Percentiles rank a stretch among this genome's conserved stretches.
Evolutionary conservation across 345 rosid genomes (phyloP).

Genomic region (Alliaria petiolata): DNA sequence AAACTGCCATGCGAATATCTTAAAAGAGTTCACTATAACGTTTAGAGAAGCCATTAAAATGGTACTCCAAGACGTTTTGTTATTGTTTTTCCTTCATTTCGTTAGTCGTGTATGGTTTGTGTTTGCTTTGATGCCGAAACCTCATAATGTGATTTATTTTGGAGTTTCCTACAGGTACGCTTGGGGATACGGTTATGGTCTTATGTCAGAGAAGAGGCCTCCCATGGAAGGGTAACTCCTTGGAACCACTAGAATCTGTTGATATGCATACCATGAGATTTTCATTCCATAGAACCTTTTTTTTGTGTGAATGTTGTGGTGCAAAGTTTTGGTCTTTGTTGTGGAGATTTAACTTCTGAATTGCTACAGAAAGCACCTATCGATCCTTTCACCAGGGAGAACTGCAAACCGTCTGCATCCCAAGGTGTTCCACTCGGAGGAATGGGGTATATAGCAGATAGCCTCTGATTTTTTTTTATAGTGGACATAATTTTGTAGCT

Average conservation of each 20-base stretch:
- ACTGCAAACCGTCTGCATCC: slow-evolving; percentile 94
- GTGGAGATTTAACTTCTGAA: slow-evolving; percentile 19
- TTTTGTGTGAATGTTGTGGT: too few species aligned
- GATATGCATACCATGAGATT: too few species aligned
- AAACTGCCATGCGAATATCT: slow-evolving; percentile 87
- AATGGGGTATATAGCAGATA: slow-evolving; percentile 68
- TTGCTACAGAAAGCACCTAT: slow-evolving; percentile 91
- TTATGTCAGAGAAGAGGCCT: slow-evolving; percentile 93
- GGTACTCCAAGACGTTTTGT: slow-evolving; percentile 39
- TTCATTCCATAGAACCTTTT: too few species aligned
- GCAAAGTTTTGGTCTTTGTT: background rate
- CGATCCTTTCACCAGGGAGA: slow-evolving; percentile 88
- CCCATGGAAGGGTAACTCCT: slow-evolving; percentile 86
- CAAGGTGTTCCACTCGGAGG: slow-evolving; percentile 98
- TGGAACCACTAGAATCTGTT: background rate
- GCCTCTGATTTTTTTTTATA: slow-evolving; percentile 13
- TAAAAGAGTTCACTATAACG: slow-evolving; percentile 88
- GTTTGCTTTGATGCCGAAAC: background rate
- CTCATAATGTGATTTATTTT: background rate
- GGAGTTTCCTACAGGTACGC: slow-evolving; percentile 58
- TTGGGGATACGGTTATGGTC: slow-evolving; percentile 94
- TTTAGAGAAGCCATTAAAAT: slow-evolving; percentile 88
- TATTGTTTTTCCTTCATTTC: background rate
- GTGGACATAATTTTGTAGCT: background rate
- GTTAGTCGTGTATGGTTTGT: background rate